Base-by-base conservation (phyloP, 2,329 filamentous ascomycete genomes). In the Coniochaeta sp. region DNA sequence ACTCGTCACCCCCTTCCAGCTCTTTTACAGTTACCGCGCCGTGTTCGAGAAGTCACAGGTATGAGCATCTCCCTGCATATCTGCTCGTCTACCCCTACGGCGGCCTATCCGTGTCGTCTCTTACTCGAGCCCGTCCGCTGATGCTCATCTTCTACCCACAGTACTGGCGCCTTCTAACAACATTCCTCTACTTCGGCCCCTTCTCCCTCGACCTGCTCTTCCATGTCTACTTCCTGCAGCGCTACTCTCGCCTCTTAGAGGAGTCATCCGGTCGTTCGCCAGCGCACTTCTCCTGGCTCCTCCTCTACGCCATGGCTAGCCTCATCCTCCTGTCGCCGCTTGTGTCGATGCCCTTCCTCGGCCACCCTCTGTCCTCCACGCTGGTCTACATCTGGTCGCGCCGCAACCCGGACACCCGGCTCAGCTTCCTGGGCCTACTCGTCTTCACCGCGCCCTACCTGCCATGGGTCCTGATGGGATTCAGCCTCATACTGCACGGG, bases 381-480 rank as follows among this genome's bases (percentile, higher is more conserved):
- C 81, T 99, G 63, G 93, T 98, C 60, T 99, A 99, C 74, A 97
- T 99, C 69, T 99, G 95, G 95, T 95, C 92, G 64, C 85, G 95
- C 59, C 87, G 93, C 61, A 98, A 99, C 72, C 93, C 95, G 0
- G 91, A 97, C 64, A 96, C 92, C 0, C 82, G 91, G 61, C 81
- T 99, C 16, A 96, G 91, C 71, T 92, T 96, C 72, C 77, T 99
- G 5, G 95, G 95, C 0, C 73, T 99, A 56, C 76, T 98, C 47
- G 90, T 95, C 1, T 98, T 99, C 75, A 91, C 90, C 6, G 95
- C 95, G 24, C 95, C 95, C 0, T 98, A 96, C 74, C 79, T 99
- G 54, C 95, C 95, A 0, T 98, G 93, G 93, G 93, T 99, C 2
- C 75, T 99, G 69, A 93, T 98, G 83, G 88, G 84, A 0, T 96